Evolutionary conservation across 2,329 filamentous ascomycete genomes (phyloP).

Genomic region (Penicillium sp.): DNA sequence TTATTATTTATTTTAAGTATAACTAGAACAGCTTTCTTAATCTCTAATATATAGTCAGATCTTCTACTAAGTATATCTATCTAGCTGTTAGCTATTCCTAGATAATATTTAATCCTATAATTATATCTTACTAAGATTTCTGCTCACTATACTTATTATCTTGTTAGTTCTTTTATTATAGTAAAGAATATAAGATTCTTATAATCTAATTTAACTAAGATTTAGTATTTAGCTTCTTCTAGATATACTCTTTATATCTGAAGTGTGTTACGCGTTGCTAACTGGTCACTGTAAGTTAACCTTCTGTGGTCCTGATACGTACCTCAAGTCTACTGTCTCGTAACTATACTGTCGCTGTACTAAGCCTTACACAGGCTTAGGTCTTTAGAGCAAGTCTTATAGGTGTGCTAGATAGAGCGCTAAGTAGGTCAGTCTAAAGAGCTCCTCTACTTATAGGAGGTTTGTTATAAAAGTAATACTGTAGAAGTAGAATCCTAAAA

Average conservation of each 20-base stretch:
- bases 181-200: not conserved
- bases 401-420: not conserved
- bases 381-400: not conserved
- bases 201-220: not conserved
- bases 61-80: not conserved
- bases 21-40: not conserved
- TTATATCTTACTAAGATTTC: not conserved
- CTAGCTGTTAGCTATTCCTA: not conserved
- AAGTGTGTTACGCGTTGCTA: no score
- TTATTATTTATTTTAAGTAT: not conserved
- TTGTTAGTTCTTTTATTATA: no score
- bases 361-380: not conserved
- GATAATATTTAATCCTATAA: not conserved
- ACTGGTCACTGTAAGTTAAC: no score
- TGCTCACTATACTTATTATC: no score
- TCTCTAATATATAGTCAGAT: not conserved
- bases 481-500: not conserved
- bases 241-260: not conserved
- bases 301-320: no score
- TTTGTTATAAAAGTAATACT: not conserved
- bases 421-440: not conserved
- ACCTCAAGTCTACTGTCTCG: not conserved
- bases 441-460: not conserved
- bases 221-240: not conserved
- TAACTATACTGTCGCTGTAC: not conserved